phyloP scores from a whole-genome alignment of 108 stramenopile species.

The Cyclotella kingstonii region DNA sequence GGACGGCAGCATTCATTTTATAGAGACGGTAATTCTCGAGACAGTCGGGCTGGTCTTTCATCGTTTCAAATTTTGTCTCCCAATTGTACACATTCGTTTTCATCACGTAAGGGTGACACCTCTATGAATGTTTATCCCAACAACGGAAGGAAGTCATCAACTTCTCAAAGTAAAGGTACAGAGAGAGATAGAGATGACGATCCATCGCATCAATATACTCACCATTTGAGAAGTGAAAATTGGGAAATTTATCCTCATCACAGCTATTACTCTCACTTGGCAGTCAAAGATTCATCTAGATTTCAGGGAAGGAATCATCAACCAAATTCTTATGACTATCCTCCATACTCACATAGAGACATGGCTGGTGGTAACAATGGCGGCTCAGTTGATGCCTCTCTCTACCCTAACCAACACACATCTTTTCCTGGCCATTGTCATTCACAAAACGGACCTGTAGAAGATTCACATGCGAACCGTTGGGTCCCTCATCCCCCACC shows the following conservation, averaged over 20 bases:
- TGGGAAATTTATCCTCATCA: slow-evolving; percentile 9
- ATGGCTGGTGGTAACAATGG: slow-evolving; percentile 12
- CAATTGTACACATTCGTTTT: slow-evolving; percentile 33
- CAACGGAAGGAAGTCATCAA: not conserved
- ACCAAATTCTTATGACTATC: slow-evolving; percentile 9
- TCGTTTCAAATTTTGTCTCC: slow-evolving; percentile 33
- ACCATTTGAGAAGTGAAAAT: slow-evolving; percentile 8
- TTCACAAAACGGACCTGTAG: not conserved
- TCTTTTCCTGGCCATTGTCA: slow-evolving; percentile 3
- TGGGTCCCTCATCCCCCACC: not conserved
- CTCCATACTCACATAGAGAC: slow-evolving; percentile 10
- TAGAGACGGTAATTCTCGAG: not conserved
- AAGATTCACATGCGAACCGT: not conserved
- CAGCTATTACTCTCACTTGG: not conserved
- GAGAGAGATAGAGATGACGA: not conserved
- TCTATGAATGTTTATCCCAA: not conserved
- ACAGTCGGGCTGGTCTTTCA: not conserved
- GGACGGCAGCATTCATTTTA: slow-evolving; percentile 29
- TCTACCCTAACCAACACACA: slow-evolving; percentile 9
- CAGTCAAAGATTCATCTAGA: not conserved
- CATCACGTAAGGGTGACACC: slow-evolving; percentile 13
- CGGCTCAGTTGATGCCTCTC: not conserved
- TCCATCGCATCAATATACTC: not conserved
- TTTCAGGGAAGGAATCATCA: not conserved
- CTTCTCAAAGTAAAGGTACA: not conserved